phyloP scores from a whole-genome alignment of 2,329 filamentous ascomycete genomes.

The Exophiala bonariae region DNA sequence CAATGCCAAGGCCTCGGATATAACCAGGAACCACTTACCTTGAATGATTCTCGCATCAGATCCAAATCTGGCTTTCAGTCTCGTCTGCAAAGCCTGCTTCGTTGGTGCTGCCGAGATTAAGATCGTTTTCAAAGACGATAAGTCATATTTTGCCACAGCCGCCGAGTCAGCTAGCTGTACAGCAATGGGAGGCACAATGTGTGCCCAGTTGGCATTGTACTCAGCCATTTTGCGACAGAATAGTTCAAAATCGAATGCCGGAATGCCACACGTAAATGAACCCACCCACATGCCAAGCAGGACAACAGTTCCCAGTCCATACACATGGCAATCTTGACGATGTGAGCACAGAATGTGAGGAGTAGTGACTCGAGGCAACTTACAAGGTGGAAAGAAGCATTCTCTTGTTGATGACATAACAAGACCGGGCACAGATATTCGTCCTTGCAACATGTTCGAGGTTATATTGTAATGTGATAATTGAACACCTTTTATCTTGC shows the following conservation, averaged over 20 bases:
- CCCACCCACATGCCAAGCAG: conserved; percentile 48
- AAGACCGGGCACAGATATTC: conserved; percentile 12
- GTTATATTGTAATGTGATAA: conserved; percentile 46
- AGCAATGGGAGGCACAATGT: conserved; percentile 62
- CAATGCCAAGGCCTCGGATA: conserved; percentile 55
- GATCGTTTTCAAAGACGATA: conserved; percentile 50
- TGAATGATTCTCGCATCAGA: conserved; percentile 41
- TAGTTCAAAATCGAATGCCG: conserved; percentile 55
- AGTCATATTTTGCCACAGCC: conserved; percentile 55
- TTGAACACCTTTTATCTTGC: conserved; percentile 37
- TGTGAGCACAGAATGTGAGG: not conserved
- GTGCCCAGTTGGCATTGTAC: conserved; percentile 54
- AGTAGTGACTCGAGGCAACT: not conserved
- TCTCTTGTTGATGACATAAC: conserved; percentile 5
- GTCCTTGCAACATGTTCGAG: conserved; percentile 30
- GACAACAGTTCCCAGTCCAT: conserved; percentile 47
- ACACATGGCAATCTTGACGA: conserved; percentile 39
- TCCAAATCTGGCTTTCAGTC: conserved; percentile 51
- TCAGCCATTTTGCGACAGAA: conserved; percentile 56
- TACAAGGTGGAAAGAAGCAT: conserved; percentile 20
- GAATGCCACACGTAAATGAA: conserved; percentile 53
- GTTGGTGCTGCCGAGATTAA: conserved; percentile 58
- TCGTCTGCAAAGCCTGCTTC: conserved; percentile 53
- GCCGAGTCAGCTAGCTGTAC: conserved; percentile 57
- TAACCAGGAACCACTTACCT: conserved; percentile 45